Evolutionary conservation across 1,284 basidiomycete genomes (phyloP).

Genomic region (Neonothopanus nambi): DNA sequence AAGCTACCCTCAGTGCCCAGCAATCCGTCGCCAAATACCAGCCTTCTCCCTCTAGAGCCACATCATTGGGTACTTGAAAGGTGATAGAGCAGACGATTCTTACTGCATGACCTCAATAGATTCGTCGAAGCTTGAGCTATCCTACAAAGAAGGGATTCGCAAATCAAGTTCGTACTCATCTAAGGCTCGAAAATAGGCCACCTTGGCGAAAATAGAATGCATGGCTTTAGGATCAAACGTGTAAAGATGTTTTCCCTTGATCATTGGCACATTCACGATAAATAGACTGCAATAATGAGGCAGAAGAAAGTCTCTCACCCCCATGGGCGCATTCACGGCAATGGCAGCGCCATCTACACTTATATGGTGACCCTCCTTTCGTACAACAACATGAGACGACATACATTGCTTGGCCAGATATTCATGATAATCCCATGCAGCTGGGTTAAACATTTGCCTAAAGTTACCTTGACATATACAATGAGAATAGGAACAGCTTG

Average conservation of each 20-base stretch:
- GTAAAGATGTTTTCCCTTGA: constrained; percentile 27
- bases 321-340: neutral
- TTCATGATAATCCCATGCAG: constrained; percentile 9
- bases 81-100: neutral
- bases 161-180: neutral
- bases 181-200: neutral
- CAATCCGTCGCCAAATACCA: constrained; percentile 10
- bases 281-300: neutral
- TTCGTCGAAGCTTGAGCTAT: constrained; percentile 6
- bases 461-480: constrained; percentile 4
- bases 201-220: constrained; percentile 34
- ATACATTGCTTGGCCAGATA: constrained; percentile 6
- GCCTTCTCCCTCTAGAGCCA: neutral
- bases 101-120: constrained; percentile 3
- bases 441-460: constrained; percentile 1
- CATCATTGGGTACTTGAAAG: neutral
- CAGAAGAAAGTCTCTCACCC: neutral
- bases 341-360: constrained; percentile 8
- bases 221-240: constrained; percentile 34
- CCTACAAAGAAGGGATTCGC: neutral
- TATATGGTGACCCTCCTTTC: no score
- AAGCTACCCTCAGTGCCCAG: constrained; percentile 1
- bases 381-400: neutral
- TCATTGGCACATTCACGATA: neutral
- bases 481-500: neutral